Percentiles rank a stretch among this genome's conserved stretches.
phyloP scores from a whole-genome alignment of 2,329 filamentous ascomycete genomes.

The Pseudogymnoascus sp. region DNA sequence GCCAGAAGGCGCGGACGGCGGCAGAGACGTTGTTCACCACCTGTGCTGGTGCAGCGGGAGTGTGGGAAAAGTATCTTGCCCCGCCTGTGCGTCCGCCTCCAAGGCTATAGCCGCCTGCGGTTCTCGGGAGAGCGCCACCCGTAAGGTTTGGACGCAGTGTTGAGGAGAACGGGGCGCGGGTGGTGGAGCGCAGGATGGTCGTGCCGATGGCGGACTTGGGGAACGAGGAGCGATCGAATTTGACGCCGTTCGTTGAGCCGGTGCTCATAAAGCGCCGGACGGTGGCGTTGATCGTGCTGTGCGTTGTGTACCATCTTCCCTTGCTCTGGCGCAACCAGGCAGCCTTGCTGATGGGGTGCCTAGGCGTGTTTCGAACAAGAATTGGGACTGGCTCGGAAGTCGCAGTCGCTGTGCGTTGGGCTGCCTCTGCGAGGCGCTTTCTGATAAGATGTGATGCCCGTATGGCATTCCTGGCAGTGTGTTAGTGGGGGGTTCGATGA shows the following conservation, averaged over 20 bases:
- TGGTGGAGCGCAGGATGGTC: conserved; percentile 55
- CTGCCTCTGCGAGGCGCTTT: conserved; percentile 34
- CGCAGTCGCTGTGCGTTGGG: conserved; percentile 34
- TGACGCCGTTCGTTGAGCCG: conserved; percentile 28
- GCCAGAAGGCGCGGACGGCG: conserved; percentile 81
- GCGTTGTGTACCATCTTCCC: conserved; percentile 54
- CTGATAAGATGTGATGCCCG: conserved; percentile 38
- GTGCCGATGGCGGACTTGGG: conserved; percentile 48
- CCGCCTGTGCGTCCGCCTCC: conserved; percentile 63
- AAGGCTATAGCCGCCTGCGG: conserved; percentile 79
- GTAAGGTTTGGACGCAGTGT: conserved; percentile 88
- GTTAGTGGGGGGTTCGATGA: conserved; percentile 13
- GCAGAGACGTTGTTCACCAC: conserved; percentile 93
- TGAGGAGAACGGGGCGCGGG: conserved; percentile 76
- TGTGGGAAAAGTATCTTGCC: conserved; percentile 82
- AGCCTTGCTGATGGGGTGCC: conserved; percentile 48
- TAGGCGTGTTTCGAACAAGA: conserved; percentile 46
- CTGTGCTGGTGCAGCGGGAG: conserved; percentile 75
- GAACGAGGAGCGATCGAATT: conserved; percentile 43
- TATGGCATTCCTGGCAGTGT: conserved; percentile 35
- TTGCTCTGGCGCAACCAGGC: conserved; percentile 57
- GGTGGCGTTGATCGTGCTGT: conserved; percentile 44
- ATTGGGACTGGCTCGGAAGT: conserved; percentile 46
- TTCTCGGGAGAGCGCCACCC: conserved; percentile 73
- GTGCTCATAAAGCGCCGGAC: conserved; percentile 32